Conservation (phyloP, 1,139 yeast species). For the Yamadazyma jaroonii region DNA sequence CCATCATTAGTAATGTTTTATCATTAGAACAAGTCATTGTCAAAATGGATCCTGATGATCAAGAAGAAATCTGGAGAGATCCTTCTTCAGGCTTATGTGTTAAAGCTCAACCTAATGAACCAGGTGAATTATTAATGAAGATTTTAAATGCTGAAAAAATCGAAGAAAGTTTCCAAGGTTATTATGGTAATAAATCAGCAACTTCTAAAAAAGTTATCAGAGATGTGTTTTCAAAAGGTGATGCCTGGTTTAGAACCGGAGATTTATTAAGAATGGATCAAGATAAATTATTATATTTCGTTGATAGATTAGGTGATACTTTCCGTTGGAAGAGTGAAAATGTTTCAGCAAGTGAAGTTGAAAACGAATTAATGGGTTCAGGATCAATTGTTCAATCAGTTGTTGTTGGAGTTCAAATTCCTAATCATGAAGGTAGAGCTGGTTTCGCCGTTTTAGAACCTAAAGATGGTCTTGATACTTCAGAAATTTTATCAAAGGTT, state of each 20-base stretch:
- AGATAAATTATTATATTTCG: constrained; percentile 74
- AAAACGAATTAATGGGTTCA: constrained; percentile 63
- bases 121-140: constrained; percentile 85
- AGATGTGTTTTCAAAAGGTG: constrained; percentile 80
- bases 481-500: constrained; percentile 32
- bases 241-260: constrained; percentile 89
- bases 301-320: constrained; percentile 93
- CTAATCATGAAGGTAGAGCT: constrained; percentile 91
- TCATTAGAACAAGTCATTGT: constrained; percentile 61
- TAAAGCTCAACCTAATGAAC: constrained; percentile 48
- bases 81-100: constrained; percentile 60
- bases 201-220: constrained; percentile 70
- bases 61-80: constrained; percentile 67
- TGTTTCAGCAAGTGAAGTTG: constrained; percentile 92
- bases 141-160: constrained; percentile 62
- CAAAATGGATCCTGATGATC: constrained; percentile 81
- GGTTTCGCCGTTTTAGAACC: constrained; percentile 81
- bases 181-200: constrained; percentile 76
- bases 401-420: constrained; percentile 86
- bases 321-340: constrained; percentile 97
- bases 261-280: constrained; percentile 73
- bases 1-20: constrained; percentile 52
- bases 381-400: constrained; percentile 61
- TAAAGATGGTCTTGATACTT: constrained; percentile 26
- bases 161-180: constrained; percentile 84